Percentiles rank a stretch among this genome's conserved stretches.
phyloP scores from a whole-genome alignment of 2,329 filamentous ascomycete species.

The Chaetomium strumarium region DNA sequence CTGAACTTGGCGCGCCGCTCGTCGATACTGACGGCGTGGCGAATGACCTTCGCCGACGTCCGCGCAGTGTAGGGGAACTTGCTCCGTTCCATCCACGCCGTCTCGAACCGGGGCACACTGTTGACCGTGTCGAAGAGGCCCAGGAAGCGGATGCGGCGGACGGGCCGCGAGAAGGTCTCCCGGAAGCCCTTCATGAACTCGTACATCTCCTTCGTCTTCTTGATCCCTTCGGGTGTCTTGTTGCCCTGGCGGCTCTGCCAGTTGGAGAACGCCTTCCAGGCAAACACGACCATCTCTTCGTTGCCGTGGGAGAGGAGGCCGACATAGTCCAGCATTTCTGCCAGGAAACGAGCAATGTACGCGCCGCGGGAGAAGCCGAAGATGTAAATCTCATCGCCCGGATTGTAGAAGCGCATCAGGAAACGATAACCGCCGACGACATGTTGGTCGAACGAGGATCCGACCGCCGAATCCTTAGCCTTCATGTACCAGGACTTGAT shows the following conservation, averaged over 20 bases:
- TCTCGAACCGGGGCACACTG: constrained; percentile 71
- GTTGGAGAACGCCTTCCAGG: constrained; percentile 74
- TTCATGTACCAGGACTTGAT: constrained; percentile 63
- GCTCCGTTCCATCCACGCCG: constrained; percentile 68
- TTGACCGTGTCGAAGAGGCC: constrained; percentile 81
- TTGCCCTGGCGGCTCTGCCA: constrained; percentile 57
- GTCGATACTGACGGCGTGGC: constrained; percentile 66
- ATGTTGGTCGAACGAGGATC: constrained; percentile 74
- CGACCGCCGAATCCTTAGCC: constrained; percentile 73
- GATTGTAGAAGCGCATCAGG: constrained; percentile 65
- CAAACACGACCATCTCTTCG: constrained; percentile 78
- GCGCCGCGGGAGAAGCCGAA: constrained; percentile 70
- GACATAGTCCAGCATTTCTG: constrained; percentile 80
- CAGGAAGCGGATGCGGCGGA: constrained; percentile 67
- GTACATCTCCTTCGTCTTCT: constrained; percentile 57
- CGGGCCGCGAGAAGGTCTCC: constrained; percentile 72
- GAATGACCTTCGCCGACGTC: constrained; percentile 54
- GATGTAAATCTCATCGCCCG: constrained; percentile 61
- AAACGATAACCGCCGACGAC: constrained; percentile 80
- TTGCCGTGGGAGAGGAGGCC: constrained; percentile 76
- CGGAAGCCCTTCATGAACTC: constrained; percentile 73
- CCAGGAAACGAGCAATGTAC: constrained; percentile 68
- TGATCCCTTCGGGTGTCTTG: constrained; percentile 29
- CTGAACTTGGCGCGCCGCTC: constrained; percentile 67
- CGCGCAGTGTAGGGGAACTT: constrained; percentile 66